phyloP scores from a whole-genome alignment of 1,284 basidiomycete genomes.

The Melampsora abietis-canadensis region DNA sequence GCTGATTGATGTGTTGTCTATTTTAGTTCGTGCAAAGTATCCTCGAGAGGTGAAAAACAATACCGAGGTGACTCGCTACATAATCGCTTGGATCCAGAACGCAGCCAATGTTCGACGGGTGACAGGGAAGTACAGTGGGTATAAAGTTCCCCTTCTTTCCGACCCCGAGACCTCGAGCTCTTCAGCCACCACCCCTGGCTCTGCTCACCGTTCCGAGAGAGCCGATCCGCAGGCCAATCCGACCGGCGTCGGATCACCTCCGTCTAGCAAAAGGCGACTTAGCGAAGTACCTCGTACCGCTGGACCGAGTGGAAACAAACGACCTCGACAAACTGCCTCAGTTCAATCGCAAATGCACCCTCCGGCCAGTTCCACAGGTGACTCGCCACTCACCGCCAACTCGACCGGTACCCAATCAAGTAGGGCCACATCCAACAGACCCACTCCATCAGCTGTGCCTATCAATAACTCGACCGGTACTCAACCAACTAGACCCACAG shows the following conservation, averaged over 20 bases:
- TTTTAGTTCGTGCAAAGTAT: slow-evolving; percentile 22
- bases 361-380: background rate
- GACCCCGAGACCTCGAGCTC: slow-evolving; percentile 1
- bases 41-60: slow-evolving; percentile 41
- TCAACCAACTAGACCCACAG: background rate
- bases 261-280: no score
- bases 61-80: background rate
- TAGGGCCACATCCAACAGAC: no score
- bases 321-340: slow-evolving; percentile 8
- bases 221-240: no score
- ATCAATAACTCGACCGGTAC: background rate
- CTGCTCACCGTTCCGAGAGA: no score
- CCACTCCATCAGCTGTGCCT: background rate
- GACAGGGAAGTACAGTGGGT: slow-evolving; percentile 36
- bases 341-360: background rate
- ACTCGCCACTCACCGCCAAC: background rate
- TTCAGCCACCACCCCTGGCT: no score
- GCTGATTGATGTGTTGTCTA: background rate
- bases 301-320: slow-evolving; percentile 3
- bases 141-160: slow-evolving; percentile 17
- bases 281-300: no score
- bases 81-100: slow-evolving; percentile 20
- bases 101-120: slow-evolving; percentile 6
- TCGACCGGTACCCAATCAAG: background rate
- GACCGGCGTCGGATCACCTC: no score